Percentiles rank a stretch among this genome's conserved stretches.
Conservation (phyloP, 768 basidiomycete species). For the Clitopilus hobsonii region DNA sequence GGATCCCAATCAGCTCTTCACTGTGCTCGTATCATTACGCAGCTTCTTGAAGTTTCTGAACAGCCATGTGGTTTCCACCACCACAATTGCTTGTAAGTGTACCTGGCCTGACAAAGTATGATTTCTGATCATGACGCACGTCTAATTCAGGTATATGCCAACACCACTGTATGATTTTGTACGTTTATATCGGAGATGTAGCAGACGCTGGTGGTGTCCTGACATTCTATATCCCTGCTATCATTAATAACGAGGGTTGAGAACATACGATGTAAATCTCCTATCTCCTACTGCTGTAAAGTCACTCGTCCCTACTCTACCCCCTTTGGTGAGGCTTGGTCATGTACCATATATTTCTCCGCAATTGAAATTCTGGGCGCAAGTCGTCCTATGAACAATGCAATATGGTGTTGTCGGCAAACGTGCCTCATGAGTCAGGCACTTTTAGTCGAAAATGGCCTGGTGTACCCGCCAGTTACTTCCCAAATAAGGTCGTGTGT, state of each 20-base stretch:
- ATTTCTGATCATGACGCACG: neutral
- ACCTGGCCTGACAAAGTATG: neutral
- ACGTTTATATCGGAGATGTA: slow-evolving; percentile 83
- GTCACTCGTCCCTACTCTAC: neutral
- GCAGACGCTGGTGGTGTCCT: slow-evolving; percentile 78
- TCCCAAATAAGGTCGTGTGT: neutral
- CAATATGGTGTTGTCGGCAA: neutral
- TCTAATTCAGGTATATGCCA: slow-evolving; percentile 64
- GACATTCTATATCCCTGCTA: slow-evolving; percentile 84
- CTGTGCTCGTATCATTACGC: slow-evolving; percentile 64
- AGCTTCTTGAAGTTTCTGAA: slow-evolving; percentile 81
- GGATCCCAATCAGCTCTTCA: slow-evolving; percentile 57
- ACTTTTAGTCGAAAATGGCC: neutral
- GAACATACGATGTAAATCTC: neutral
- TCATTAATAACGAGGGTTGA: slow-evolving; percentile 49
- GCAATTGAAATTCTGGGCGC: neutral
- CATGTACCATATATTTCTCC: neutral
- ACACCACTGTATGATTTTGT: slow-evolving; percentile 80
- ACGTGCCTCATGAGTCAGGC: neutral
- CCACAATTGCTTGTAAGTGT: slow-evolving; percentile 78
- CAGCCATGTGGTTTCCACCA: slow-evolving; percentile 74
- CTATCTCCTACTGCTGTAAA: neutral
- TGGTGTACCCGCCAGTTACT: no score
- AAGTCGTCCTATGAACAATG: neutral
- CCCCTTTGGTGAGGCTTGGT: neutral